Evolutionary conservation across 2,329 filamentous ascomycete species (phyloP).

Genomic region (Aspergillus cejpii): DNA sequence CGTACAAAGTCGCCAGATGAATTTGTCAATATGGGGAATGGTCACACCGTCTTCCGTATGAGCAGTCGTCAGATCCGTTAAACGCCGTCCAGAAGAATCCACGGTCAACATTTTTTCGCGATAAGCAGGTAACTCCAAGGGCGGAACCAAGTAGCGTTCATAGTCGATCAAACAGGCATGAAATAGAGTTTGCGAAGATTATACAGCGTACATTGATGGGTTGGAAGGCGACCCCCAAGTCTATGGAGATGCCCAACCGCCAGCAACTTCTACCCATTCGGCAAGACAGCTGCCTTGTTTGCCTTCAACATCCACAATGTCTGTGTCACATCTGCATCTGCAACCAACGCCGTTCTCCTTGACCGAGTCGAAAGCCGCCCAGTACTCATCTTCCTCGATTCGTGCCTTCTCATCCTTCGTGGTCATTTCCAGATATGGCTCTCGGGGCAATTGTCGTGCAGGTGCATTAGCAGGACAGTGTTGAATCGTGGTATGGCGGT

Average conservation of each 20-base stretch:
- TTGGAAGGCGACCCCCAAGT: slow-evolving; percentile 9
- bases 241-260: slow-evolving; percentile 71
- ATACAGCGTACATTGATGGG: slow-evolving; percentile 25
- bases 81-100: slow-evolving; percentile 35
- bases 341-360: slow-evolving; percentile 97
- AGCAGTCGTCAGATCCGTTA: slow-evolving; percentile 34
- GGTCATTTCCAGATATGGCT: slow-evolving; percentile 74
- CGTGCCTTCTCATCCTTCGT: slow-evolving; percentile 76
- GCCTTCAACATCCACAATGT: slow-evolving; percentile 94
- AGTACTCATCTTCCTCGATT: slow-evolving; percentile 90
- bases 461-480: slow-evolving; percentile 96
- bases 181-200: slow-evolving; percentile 25
- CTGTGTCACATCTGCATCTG: slow-evolving; percentile 91
- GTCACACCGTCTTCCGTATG: slow-evolving; percentile 29
- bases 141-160: slow-evolving; percentile 29
- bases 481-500: slow-evolving; percentile 96
- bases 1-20: slow-evolving; percentile 35
- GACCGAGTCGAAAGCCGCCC: slow-evolving; percentile 76
- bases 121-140: slow-evolving; percentile 30
- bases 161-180: slow-evolving; percentile 28
- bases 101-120: slow-evolving; percentile 29
- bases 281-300: slow-evolving; percentile 92
- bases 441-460: slow-evolving; percentile 70
- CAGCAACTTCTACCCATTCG: slow-evolving; percentile 96
- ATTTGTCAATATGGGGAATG: slow-evolving; percentile 33